Percentiles rank a stretch among this genome's conserved stretches.
Conservation (phyloP, 73 alveolate genomes). For the Paramecium primaurelia region DNA sequence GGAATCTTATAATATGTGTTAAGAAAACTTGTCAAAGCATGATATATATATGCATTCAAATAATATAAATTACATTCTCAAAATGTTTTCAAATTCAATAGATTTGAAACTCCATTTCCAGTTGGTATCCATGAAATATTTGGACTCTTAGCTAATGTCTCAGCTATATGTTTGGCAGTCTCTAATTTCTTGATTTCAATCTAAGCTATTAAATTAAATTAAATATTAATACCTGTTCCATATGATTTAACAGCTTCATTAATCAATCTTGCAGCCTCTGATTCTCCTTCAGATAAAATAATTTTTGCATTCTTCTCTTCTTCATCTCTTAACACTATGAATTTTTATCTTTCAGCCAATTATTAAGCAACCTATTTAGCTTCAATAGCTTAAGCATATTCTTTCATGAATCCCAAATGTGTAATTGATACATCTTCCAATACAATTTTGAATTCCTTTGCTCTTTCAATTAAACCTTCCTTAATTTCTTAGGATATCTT, state of each 20-base stretch:
- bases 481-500: constrained; percentile 82
- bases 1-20: constrained; percentile 92
- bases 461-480: constrained; percentile 74
- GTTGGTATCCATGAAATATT: constrained; percentile 60
- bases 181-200: constrained; percentile 69
- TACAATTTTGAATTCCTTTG: constrained; percentile 77
- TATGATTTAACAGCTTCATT: constrained; percentile 53
- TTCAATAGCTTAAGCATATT: constrained; percentile 88
- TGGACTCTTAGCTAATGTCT: constrained; percentile 56
- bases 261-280: constrained; percentile 78
- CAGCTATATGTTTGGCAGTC: constrained; percentile 69
- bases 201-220: not conserved
- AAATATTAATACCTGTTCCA: constrained; percentile 30
- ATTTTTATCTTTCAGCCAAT: constrained; percentile 82
- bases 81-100: constrained; percentile 48
- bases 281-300: constrained; percentile 89
- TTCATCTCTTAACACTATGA: constrained; percentile 77
- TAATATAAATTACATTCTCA: constrained; percentile 3
- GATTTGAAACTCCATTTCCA: constrained; percentile 55
- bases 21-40: constrained; percentile 64
- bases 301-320: constrained; percentile 81
- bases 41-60: not conserved
- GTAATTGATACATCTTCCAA: constrained; percentile 88
- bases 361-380: constrained; percentile 85
- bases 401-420: constrained; percentile 77